Evolutionary conservation across 2,329 filamentous ascomycete species (phyloP).

Genomic region (Trichoderma atrobrunneum): DNA sequence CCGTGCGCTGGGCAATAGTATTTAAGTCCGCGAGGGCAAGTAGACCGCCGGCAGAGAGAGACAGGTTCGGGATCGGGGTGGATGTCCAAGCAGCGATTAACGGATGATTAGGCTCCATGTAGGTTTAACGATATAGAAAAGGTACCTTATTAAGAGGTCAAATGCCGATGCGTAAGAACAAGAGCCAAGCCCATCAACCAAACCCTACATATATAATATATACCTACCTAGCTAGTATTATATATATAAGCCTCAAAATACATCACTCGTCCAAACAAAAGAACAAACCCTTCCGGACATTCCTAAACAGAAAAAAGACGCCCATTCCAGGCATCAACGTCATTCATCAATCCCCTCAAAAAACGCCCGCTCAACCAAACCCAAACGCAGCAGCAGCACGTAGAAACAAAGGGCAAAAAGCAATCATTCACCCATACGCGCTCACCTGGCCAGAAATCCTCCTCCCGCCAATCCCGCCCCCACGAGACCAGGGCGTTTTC

Average conservation of each 20-base stretch:
- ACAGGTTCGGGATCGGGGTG: conserved; percentile 44
- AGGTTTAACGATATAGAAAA: not conserved
- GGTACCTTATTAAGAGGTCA: not conserved
- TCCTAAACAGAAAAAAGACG: not conserved
- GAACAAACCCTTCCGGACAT: not conserved
- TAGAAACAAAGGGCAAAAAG: not conserved
- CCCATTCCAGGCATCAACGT: not conserved
- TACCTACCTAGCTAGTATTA: not conserved
- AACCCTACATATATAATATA: not conserved
- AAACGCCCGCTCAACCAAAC: not conserved
- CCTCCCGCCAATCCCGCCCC: not conserved
- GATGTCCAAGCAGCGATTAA: conserved; percentile 43
- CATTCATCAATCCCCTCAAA: not conserved
- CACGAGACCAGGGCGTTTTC: not conserved
- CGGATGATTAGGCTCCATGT: not conserved
- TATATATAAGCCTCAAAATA: not conserved
- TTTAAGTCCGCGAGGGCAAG: conserved; percentile 58
- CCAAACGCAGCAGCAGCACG: not conserved
- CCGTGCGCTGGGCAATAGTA: conserved; percentile 55
- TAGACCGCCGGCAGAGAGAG: conserved; percentile 52
- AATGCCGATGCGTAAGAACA: not conserved
- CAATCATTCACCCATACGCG: not conserved
- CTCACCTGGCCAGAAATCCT: conserved; percentile 4
- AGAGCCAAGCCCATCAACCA: not conserved
- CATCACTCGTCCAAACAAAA: not conserved